Conservation (phyloP, 1,284 basidiomycete species). For the Trichosporon sp. region DNA sequence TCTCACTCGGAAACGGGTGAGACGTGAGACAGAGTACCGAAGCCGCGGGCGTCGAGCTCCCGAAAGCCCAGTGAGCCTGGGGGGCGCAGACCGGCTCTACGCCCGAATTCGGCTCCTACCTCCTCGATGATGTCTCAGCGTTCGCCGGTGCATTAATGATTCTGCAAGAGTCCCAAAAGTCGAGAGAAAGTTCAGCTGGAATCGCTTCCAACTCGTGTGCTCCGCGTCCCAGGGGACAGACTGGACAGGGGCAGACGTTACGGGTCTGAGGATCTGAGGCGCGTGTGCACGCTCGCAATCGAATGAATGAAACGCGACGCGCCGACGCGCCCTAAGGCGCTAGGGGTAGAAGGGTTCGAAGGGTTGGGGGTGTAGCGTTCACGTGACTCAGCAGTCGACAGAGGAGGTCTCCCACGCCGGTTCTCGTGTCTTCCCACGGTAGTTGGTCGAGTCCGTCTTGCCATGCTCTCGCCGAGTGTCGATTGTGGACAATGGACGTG, state of each 20-base stretch:
- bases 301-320: conserved; percentile 7
- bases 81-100: not conserved
- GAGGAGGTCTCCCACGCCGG: too few relatives aligned
- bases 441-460: too few relatives aligned
- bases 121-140: not conserved
- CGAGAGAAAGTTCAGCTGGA: not conserved
- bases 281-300: not conserved
- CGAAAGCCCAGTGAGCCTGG: too few relatives aligned
- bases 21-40: too few relatives aligned
- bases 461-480: too few relatives aligned
- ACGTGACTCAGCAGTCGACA: too few relatives aligned
- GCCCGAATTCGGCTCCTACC: too few relatives aligned
- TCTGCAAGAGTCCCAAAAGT: not conserved
- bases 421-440: too few relatives aligned
- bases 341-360: not conserved
- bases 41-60: too few relatives aligned
- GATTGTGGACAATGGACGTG: too few relatives aligned
- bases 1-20: too few relatives aligned
- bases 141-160: not conserved
- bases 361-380: not conserved
- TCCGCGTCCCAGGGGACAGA: too few relatives aligned
- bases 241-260: not conserved
- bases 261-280: not conserved
- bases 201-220: not conserved
- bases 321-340: conserved; percentile 6